Evolutionary conservation across 192 early-diverging fungal genomes (phyloP), one percentile per base, ranked within the genome.

Genomic region (Phycomyces nitens): DNA sequence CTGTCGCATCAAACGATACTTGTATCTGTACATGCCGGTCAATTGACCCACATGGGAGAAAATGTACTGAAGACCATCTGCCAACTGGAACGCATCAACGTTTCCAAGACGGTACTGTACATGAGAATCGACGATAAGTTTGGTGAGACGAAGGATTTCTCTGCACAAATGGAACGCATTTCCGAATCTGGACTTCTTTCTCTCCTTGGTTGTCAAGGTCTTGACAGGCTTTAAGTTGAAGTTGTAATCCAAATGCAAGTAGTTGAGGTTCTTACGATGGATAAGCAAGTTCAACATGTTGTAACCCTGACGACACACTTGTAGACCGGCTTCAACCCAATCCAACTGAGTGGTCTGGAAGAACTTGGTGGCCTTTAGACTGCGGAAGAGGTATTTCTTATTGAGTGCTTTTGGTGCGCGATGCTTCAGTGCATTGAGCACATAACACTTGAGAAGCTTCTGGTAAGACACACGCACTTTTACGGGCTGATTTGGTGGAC

Each of bases 11-110:
- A 99, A 73, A 41, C 89, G 82, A 77, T 99, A 99, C 81, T 99
- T 99, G 84, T 99, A 98, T 62, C 95, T 88, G 80, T 99, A 99
- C 94, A 99, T 99, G 60, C 97, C 97, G 15, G 97, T 98, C 56
- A 99, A 76, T 77, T 99, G 97, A 29, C 97, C 97, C 15, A 99
- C 94, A 71, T 99, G 97, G 2, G 97, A 89, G 83, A 99, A 98
- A 55, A 93, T 93, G 63, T 99, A 99, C 77, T 99, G 97, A 63
- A 99, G 80, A 51, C 97, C 97, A 77, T 99, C 97, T 14, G 97
- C 97, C 47, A 99, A 83, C 78, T 99, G 97, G 87, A 94, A 99
- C 16, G 97, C 95, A 81, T 99, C 95, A 10, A 98, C 91, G 72
- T 99, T 98, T 51, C 95, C 95, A 40, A 99, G 80, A 42, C 97